A percentile compares a stretch with the other conserved stretches of the same genome.
Evolutionary conservation across 2,329 filamentous ascomycete genomes (phyloP).

Genomic region (Exophiala sp.): DNA sequence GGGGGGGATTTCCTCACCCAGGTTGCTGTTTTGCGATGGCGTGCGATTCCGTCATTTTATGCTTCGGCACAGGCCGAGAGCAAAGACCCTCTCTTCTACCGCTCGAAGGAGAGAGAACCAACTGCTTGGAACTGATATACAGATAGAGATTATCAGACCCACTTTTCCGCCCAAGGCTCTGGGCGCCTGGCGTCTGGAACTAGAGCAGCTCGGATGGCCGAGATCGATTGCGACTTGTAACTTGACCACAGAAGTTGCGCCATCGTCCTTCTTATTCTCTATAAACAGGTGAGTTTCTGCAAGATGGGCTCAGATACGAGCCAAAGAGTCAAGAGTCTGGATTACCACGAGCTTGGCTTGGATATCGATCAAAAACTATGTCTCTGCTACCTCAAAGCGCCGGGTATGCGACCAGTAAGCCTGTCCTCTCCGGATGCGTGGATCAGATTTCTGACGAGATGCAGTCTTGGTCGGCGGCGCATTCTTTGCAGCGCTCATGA

Average conservation of each 20-base stretch:
- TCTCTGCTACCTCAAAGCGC: conserved; percentile 10
- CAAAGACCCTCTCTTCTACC: too few relatives aligned
- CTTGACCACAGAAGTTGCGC: neutral
- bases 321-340: neutral
- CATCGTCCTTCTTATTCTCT: conserved; percentile 4
- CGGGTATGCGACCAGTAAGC: conserved; percentile 8
- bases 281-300: conserved; percentile 8
- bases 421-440: neutral
- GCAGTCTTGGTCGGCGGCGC: conserved; percentile 42
- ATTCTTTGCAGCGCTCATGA: conserved; percentile 41
- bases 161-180: too few relatives aligned
- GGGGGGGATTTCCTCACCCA: conserved; percentile 4
- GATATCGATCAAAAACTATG: conserved; percentile 3
- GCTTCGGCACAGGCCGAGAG: too few relatives aligned
- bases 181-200: neutral
- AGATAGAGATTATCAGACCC: too few relatives aligned
- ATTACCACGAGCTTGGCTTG: conserved; percentile 1
- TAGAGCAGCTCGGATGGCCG: conserved; percentile 9
- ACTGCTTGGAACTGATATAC: too few relatives aligned
- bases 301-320: neutral
- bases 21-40: conserved; percentile 2
- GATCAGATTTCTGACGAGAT: neutral
- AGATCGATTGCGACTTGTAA: conserved; percentile 6
- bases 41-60: too few relatives aligned
- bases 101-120: too few relatives aligned